Evolutionary conservation across 1,139 yeast species (phyloP).

Genomic region (Candida freyschussii): DNA sequence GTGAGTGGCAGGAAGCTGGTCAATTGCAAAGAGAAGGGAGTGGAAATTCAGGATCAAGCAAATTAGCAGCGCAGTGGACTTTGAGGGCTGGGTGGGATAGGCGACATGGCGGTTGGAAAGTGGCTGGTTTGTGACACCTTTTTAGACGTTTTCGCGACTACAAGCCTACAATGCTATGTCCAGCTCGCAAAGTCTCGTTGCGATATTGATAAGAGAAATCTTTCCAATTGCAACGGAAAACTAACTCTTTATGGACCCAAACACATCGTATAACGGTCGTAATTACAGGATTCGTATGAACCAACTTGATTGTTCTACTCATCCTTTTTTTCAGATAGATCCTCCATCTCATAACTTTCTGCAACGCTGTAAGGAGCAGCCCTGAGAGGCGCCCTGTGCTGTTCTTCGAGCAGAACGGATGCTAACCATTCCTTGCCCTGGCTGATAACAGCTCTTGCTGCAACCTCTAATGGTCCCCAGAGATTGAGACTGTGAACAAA

Average conservation of each 20-base stretch:
- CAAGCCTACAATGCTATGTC: background rate
- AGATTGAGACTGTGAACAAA: constrained; percentile 66
- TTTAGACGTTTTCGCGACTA: constrained; percentile 1
- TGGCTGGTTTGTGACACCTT: constrained; percentile 11
- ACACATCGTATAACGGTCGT: no score
- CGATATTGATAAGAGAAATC: no score
- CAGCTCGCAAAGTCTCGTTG: no score
- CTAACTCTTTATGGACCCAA: no score
- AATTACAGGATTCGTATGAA: no score
- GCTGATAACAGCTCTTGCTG: constrained; percentile 51
- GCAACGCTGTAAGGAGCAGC: constrained; percentile 5
- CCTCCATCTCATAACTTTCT: constrained; percentile 20
- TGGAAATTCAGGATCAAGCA: background rate
- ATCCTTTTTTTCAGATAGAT: constrained; percentile 16
- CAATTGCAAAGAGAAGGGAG: background rate
- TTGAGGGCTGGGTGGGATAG: background rate
- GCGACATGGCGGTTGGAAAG: background rate
- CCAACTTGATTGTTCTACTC: no score
- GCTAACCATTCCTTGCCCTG: constrained; percentile 50
- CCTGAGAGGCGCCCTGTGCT: constrained; percentile 5
- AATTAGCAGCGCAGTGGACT: constrained; percentile 2
- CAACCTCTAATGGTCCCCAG: constrained; percentile 68
- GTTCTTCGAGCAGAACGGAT: constrained; percentile 28
- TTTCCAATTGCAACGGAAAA: no score
- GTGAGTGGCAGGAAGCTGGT: no score